Evolutionary conservation across 192 early-diverging fungal genomes (phyloP), one percentile per base, ranked within the genome.

Genomic region (Dispira simplex): DNA sequence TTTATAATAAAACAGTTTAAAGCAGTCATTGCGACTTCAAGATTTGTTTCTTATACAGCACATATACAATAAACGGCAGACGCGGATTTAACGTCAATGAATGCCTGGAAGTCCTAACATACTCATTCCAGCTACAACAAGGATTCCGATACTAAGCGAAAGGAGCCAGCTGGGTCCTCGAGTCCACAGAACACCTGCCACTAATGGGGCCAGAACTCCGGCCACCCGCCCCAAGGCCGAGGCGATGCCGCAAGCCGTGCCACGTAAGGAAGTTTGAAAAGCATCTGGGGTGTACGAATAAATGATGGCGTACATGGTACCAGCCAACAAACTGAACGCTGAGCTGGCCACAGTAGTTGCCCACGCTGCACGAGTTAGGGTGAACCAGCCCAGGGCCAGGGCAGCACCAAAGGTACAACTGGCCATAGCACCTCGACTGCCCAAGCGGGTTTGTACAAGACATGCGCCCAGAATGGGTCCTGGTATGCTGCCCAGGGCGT

Each of bases 281-380:
- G 90, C 89, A 65, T 93, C 91, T 0, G 91, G 90, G 23, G 91
- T 92, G 64, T 91, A 93, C 0, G 85, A 80, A 66, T 93, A 93
- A 14, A 90, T 80, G 25, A 91, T 86, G 1, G 87, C 91, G 75
- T 91, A 91, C 67, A 86, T 75, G n/a, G 90, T 67, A 0, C 88
- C 83, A 32, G 83, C 76, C 26, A 85, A 76, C 10, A 89, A 73
- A 20, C 83, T 84, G 27, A 87, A 75, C 12, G 77, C 67, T 0
- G 83, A 82, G 4, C 82, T 85, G 18, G 81, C 83, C 11, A 78
- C 59, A 5, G 84, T 73, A 65, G 84, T 84, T 14, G 78, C 73
- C n/a, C 71, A 65, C 5, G 74, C 72, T 46, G 78, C 77, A 27
- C 71, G 67, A 0, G 85, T 68, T 14, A 81, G 64, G 0, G 87